Percentiles rank a stretch among this genome's conserved stretches.
phyloP scores from a whole-genome alignment of 768 basidiomycete species.

The Amylocystis lapponica region DNA sequence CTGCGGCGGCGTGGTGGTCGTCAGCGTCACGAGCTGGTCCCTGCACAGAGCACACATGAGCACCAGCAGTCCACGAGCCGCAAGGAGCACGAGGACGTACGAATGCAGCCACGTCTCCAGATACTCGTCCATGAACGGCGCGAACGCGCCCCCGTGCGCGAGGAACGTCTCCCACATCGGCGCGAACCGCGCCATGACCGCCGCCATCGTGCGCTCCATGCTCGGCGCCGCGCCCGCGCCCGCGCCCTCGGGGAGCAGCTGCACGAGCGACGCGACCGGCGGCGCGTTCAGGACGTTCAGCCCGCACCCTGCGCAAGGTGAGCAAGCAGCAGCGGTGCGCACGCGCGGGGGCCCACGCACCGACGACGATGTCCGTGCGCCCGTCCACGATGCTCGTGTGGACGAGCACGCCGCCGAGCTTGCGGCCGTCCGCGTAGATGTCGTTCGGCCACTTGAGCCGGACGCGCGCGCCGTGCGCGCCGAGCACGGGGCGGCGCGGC shows the following conservation, averaged over 20 bases:
- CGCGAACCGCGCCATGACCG: slow-evolving; percentile 73
- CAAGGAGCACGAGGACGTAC: slow-evolving; percentile 44
- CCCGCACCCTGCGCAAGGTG: slow-evolving; percentile 62
- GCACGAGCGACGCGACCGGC: slow-evolving; percentile 77
- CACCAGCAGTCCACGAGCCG: neutral
- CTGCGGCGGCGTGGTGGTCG: slow-evolving; percentile 64
- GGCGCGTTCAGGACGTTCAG: slow-evolving; percentile 79
- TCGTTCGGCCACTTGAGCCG: slow-evolving; percentile 98
- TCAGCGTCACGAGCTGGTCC: slow-evolving; percentile 77
- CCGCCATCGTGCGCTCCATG: slow-evolving; percentile 71
- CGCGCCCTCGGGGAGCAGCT: slow-evolving; percentile 52
- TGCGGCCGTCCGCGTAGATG: slow-evolving; percentile 70
- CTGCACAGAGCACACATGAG: slow-evolving; percentile 34
- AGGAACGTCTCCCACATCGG: slow-evolving; percentile 73
- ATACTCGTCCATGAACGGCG: slow-evolving; percentile 76
- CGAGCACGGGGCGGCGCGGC: slow-evolving; percentile 54
- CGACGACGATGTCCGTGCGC: slow-evolving; percentile 72
- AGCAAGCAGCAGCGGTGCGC: slow-evolving; percentile 17
- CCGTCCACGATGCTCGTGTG: slow-evolving; percentile 78
- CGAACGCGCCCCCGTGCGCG: slow-evolving; percentile 61
- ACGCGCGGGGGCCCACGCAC: too few relatives aligned
- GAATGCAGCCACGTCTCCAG: slow-evolving; percentile 84
- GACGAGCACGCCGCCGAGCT: slow-evolving; percentile 90
- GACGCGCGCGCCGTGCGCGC: slow-evolving; percentile 46
- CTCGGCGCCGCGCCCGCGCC: slow-evolving; percentile 34